Conservation (phyloP, 192 early-diverging fungal species). For the Entrophospora sp. region DNA sequence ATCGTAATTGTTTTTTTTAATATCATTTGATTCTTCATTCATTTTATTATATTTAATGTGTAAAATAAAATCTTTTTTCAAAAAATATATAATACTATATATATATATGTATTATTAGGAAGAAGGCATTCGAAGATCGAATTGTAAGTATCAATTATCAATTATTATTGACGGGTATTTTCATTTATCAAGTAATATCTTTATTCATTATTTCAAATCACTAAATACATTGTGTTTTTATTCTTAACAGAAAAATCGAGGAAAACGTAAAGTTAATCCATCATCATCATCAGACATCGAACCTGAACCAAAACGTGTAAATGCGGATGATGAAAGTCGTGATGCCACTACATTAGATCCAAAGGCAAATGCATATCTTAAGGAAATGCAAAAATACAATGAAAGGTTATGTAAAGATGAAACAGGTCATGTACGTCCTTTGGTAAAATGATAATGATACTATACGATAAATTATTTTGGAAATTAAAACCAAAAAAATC, state of each 20-base stretch:
- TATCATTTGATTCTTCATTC: too few species aligned
- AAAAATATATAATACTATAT: too few species aligned
- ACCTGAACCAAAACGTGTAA: background rate
- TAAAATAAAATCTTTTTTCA: too few species aligned
- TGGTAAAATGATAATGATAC: constrained; percentile 18
- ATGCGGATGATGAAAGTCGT: background rate
- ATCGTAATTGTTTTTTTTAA: too few species aligned
- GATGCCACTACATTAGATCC: constrained; percentile 20
- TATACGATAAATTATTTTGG: too few species aligned
- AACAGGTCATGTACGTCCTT: constrained; percentile 1
- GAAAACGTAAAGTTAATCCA: background rate
- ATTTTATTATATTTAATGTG: too few species aligned
- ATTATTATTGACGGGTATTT: too few species aligned
- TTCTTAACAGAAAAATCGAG: constrained; percentile 10
- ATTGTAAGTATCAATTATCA: constrained; percentile 22
- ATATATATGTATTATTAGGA: too few species aligned
- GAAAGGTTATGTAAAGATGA: constrained; percentile 9
- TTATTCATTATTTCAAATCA: too few species aligned
- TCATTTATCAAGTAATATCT: too few species aligned
- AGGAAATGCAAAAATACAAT: constrained; percentile 21
- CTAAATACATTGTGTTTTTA: background rate
- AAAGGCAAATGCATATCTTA: constrained; percentile 17
- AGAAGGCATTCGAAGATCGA: constrained; percentile 22
- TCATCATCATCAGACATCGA: background rate
- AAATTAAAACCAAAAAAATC: too few species aligned